Evolutionary conservation across 768 basidiomycete genomes (phyloP), one percentile per base, ranked within the genome.

Genomic region (Xanthoconium stramineum): DNA sequence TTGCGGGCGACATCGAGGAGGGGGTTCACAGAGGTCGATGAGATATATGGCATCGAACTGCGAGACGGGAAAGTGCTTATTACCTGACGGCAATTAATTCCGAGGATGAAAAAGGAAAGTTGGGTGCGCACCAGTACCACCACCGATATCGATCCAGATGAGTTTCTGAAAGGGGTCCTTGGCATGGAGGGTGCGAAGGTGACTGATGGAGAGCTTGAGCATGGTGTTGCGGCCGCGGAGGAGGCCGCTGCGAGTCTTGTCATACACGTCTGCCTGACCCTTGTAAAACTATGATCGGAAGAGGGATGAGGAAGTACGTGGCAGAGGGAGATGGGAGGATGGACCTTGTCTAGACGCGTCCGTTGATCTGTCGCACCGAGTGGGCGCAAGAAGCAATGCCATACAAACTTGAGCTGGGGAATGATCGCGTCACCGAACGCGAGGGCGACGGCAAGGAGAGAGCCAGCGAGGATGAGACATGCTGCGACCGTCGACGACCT

Each of bases 71-170:
- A 83, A 74, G 64, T 78, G 78, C 61, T 88, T 89, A 73, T 83
- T 83, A 6, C 61, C 61, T 61, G 48, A 33, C 38, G 15, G 36
- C 6, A 38, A 24, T 61, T 5, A 33, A 39, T 13, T 9, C 1
- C 0, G 35, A 12, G 3, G 47, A 37, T 24, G 3, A 20, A 32
- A 45, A 24, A 15, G 19, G 12, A n/a, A 33, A 3, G 51, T 8
- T 44, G 49, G 1, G 46, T 50, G 44, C 66, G 51, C 43, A 79
- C 81, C 82, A 13, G 88, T 89, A 29, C 88, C 88, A 32, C 88
- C 88, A 14, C 88, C 87, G 53, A 91, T 83, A 65, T 91, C 89
- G 17, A 91, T 77, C 89, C 89, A 91, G 15, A 91, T 77, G n/a
- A 88, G 78, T 14, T 76, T 75, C 63, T 80, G 78, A 0, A 72